Evolutionary conservation across 163 green algal genomes (phyloP).

Genomic region (Scenedesmus sp.): DNA sequence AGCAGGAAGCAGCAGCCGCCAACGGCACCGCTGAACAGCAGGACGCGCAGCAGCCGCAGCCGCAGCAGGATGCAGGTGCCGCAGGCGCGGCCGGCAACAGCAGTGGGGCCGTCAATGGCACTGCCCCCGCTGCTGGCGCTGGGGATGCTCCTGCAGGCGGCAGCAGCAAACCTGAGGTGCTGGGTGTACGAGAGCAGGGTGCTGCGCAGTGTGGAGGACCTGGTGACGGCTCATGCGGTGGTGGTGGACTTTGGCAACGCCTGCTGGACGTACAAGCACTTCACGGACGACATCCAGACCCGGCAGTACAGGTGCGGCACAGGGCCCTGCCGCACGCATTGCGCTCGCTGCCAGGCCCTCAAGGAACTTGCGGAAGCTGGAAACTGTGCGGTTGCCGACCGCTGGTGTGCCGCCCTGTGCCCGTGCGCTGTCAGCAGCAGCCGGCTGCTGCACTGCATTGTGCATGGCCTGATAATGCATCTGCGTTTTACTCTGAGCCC

Average conservation of each 20-base stretch:
- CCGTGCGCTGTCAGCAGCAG: background rate
- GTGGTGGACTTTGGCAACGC: conserved; percentile 99
- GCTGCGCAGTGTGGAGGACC: conserved; percentile 69
- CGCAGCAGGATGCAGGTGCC: background rate
- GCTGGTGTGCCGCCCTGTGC: background rate
- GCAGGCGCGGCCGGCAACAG: conserved; percentile 1
- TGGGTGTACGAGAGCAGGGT: conserved; percentile 55
- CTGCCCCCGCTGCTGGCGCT: background rate
- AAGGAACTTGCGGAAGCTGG: background rate
- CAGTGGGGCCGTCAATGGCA: conserved; percentile 8
- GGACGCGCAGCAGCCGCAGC: conserved; percentile 7
- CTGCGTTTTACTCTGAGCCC: too few species aligned
- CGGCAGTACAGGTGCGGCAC: conserved; percentile 91
- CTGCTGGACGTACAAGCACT: conserved; percentile 98
- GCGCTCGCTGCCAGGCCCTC: background rate
- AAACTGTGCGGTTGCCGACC: background rate
- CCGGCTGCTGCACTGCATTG: background rate
- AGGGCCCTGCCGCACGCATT: background rate
- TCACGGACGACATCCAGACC: conserved; percentile 98
- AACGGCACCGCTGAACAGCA: too few species aligned
- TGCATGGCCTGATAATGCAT: background rate
- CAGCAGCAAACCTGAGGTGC: conserved; percentile 18
- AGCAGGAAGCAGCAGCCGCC: background rate
- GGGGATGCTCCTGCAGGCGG: background rate
- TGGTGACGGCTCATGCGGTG: conserved; percentile 82